phyloP scores from a whole-genome alignment of 257 asterid species.

The Gentiana macrophylla region DNA sequence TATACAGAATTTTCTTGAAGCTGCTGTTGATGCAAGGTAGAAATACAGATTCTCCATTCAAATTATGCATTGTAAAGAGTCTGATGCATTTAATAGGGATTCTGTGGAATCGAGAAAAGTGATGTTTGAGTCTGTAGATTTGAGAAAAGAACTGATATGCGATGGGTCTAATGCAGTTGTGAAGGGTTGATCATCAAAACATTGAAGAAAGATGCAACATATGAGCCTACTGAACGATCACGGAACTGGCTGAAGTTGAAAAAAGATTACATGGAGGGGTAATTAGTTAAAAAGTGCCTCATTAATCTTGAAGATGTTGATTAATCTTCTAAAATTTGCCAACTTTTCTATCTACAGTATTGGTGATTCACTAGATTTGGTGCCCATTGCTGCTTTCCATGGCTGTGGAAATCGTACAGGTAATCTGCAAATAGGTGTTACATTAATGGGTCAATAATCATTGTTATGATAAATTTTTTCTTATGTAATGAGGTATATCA shows the following conservation, averaged over 20 bases:
- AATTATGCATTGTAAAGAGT: too few relatives aligned
- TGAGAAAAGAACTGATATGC: too few relatives aligned
- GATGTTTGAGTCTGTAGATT: too few relatives aligned
- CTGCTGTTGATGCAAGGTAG: slow-evolving; percentile 76
- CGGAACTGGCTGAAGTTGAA: slow-evolving; percentile 89
- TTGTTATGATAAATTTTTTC: too few relatives aligned
- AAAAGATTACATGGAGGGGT: slow-evolving; percentile 91
- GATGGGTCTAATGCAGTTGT: slow-evolving; percentile 34
- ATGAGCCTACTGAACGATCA: slow-evolving; percentile 92
- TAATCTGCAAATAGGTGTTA: slow-evolving; percentile 11
- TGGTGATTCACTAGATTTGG: slow-evolving; percentile 95
- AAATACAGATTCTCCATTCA: too few relatives aligned
- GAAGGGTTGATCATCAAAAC: slow-evolving; percentile 97
- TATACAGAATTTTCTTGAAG: slow-evolving; percentile 85
- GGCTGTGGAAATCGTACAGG: slow-evolving; percentile 96
- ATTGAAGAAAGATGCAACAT: slow-evolving; percentile 78
- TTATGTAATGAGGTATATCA: too few relatives aligned
- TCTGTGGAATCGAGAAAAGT: too few relatives aligned
- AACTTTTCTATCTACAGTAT: slow-evolving; percentile 37
- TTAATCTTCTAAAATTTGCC: slow-evolving; percentile 10
- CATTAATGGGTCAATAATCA: too few relatives aligned
- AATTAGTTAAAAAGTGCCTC: slow-evolving; percentile 10
- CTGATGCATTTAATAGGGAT: too few relatives aligned
- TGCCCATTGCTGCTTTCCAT: slow-evolving; percentile 95
- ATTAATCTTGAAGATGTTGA: slow-evolving; percentile 9